Percentiles rank a stretch among this genome's conserved stretches.
phyloP scores from a whole-genome alignment of 495 filamentous ascomycete species.

The Copromyces sp. region DNA sequence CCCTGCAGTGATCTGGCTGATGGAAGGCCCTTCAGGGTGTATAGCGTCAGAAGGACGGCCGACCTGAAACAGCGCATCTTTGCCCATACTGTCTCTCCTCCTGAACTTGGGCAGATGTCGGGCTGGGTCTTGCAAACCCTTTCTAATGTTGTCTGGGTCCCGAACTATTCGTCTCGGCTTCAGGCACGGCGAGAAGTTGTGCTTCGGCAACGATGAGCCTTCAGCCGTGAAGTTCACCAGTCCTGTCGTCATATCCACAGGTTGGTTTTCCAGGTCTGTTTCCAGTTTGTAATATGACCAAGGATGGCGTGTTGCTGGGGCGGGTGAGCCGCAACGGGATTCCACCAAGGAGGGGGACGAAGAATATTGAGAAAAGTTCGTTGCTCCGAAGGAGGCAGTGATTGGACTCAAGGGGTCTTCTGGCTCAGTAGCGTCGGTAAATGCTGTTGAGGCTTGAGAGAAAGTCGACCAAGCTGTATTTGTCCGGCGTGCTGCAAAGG shows the following conservation, averaged over 20 bases:
- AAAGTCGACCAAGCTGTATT: conserved; percentile 9
- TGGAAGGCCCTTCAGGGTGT: background rate
- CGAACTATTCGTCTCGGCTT: background rate
- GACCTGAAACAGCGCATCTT: background rate
- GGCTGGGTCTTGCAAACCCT: background rate
- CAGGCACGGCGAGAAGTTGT: background rate
- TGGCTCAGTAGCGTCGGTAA: conserved; percentile 15
- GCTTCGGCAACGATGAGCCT: background rate
- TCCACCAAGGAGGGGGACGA: background rate
- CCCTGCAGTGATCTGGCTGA: background rate
- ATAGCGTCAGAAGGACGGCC: background rate
- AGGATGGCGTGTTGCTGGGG: background rate
- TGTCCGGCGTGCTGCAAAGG: conserved; percentile 2
- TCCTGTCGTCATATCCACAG: background rate
- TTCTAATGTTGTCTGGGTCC: background rate
- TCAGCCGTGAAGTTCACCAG: background rate
- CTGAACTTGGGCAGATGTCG: background rate
- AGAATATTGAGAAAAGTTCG: background rate
- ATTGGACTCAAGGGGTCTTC: background rate
- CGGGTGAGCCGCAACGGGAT: background rate
- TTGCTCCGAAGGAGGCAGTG: background rate
- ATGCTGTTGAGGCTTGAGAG: conserved; percentile 2
- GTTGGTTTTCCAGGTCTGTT: background rate
- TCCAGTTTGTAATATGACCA: background rate
- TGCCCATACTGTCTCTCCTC: background rate